Evolutionary conservation across 495 filamentous ascomycete species (phyloP).

Genomic region (Aspergillus sclerotioniger): DNA sequence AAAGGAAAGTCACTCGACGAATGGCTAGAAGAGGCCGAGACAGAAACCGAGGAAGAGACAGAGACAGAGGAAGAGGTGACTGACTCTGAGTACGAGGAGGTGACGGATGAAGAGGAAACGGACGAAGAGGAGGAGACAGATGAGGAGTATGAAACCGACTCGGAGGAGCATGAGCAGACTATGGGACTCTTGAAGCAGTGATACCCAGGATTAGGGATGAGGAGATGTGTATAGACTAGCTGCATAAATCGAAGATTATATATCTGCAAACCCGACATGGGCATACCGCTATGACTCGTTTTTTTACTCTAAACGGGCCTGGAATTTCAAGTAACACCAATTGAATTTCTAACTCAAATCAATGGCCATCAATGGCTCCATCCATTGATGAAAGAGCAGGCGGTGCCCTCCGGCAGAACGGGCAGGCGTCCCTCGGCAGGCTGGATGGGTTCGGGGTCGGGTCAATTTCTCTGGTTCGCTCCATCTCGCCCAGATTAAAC

Average conservation of each 20-base stretch:
- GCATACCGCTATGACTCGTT: too few species aligned
- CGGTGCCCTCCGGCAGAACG: constrained; percentile 16
- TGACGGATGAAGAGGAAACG: constrained; percentile 12
- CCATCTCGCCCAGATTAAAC: neutral
- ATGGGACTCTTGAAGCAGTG: constrained; percentile 14
- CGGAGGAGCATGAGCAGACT: constrained; percentile 18
- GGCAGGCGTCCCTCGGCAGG: neutral
- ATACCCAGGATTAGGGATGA: neutral
- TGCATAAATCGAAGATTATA: neutral
- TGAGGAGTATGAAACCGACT: constrained; percentile 22
- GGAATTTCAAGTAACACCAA: too few species aligned
- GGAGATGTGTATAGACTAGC: too few species aligned
- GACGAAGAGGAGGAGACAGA: constrained; percentile 13
- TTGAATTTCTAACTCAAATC: too few species aligned
- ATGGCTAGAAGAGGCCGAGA: constrained; percentile 66
- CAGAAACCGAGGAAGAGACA: constrained; percentile 47
- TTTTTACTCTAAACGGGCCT: too few species aligned
- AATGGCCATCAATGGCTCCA: too few species aligned
- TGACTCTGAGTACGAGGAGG: constrained; percentile 47
- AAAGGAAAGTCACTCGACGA: constrained; percentile 78
- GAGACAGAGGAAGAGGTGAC: constrained; percentile 50
- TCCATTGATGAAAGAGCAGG: constrained; percentile 3
- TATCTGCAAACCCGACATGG: neutral
- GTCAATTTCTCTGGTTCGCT: neutral
- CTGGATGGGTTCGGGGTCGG: neutral